phyloP scores from a whole-genome alignment of 352 stramenopile genomes.

The Phytophthora gonapodyides region DNA sequence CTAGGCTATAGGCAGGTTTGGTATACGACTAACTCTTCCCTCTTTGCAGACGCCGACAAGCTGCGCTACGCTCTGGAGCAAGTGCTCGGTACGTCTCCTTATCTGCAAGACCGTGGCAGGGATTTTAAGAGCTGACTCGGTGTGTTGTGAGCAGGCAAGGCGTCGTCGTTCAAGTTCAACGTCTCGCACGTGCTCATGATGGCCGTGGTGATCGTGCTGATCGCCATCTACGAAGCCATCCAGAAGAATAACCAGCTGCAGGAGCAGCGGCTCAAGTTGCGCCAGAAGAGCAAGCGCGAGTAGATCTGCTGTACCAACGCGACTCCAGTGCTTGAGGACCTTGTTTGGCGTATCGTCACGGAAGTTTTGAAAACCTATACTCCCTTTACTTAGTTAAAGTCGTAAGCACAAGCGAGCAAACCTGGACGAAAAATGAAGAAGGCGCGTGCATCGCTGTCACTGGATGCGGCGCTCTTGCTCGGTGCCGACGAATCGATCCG shows the following conservation, averaged over 20 bases:
- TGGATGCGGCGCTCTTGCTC: conserved; percentile 8
- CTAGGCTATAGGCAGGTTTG: background rate
- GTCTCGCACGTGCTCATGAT: conserved; percentile 83
- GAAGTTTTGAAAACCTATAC: conserved; percentile 30
- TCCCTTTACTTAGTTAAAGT: conserved; percentile 27
- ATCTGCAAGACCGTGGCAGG: background rate
- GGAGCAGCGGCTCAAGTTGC: conserved; percentile 64
- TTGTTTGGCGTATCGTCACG: conserved; percentile 10
- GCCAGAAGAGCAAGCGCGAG: conserved; percentile 53
- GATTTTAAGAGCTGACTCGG: conserved; percentile 8
- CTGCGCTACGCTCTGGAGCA: conserved; percentile 72
- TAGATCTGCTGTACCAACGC: conserved; percentile 10
- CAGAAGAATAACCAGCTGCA: conserved; percentile 75
- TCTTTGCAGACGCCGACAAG: conserved; percentile 60
- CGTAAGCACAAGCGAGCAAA: conserved; percentile 26
- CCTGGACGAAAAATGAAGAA: conserved; percentile 22
- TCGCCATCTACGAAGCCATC: conserved; percentile 80
- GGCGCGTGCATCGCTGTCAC: background rate
- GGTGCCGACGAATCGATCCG: conserved; percentile 11
- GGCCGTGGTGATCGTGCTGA: conserved; percentile 73
- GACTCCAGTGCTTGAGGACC: background rate
- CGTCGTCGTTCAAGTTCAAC: conserved; percentile 80
- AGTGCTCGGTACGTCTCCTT: conserved; percentile 47
- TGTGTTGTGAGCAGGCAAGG: conserved; percentile 50
- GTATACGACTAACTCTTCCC: too few relatives aligned